Evolutionary conservation across 2,329 filamentous ascomycete genomes (phyloP).

Genomic region (Epichloe typhina): DNA sequence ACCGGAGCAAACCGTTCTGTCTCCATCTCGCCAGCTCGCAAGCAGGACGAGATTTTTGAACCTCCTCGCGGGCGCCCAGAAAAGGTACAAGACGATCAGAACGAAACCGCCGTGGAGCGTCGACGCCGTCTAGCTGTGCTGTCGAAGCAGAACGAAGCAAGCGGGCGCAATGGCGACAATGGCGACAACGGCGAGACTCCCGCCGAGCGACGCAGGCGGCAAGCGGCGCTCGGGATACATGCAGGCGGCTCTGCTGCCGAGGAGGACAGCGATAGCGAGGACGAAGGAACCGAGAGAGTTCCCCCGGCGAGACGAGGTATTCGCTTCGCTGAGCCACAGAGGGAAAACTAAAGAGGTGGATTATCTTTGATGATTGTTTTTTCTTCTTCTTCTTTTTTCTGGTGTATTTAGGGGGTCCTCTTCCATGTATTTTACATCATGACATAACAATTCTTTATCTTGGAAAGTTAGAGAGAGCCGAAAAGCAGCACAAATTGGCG

Average conservation of each 20-base stretch:
- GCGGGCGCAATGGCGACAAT: constrained; percentile 13
- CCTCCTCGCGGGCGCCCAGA: constrained; percentile 1
- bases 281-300: constrained; percentile 42
- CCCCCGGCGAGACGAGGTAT: constrained; percentile 44
- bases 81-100: constrained; percentile 12
- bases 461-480: no score
- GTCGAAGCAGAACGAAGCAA: constrained; percentile 24
- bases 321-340: constrained; percentile 41
- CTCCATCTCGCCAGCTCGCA: constrained; percentile 10
- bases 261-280: constrained; percentile 37
- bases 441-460: no score
- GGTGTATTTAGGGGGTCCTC: no score
- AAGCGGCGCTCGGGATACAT: constrained; percentile 55
- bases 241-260: constrained; percentile 26
- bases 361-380: no score
- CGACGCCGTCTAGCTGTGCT: constrained; percentile 48
- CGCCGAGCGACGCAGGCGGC: constrained; percentile 58
- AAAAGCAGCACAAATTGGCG: no score
- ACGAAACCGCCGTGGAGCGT: constrained; percentile 59
- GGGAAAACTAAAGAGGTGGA: constrained; percentile 5
- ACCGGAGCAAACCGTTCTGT: constrained; percentile 7
- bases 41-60: background rate
- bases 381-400: no score
- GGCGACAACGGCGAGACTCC: constrained; percentile 49
- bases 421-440: no score